Conservation (phyloP, 345 rosid species). For the Camelina laxa region DNA sequence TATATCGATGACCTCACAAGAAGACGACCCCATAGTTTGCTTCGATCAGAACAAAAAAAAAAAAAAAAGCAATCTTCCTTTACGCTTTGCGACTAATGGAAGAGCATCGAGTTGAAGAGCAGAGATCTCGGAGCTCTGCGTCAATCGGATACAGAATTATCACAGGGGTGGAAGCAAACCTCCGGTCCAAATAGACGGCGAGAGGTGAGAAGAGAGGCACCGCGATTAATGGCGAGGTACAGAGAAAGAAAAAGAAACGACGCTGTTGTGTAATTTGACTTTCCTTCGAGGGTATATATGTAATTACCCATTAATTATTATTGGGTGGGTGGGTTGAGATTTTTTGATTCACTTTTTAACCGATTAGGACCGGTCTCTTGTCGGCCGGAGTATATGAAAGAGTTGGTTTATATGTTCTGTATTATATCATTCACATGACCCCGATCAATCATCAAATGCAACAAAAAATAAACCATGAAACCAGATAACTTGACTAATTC, state of each 20-base stretch:
- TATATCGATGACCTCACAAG: slow-evolving; percentile 62
- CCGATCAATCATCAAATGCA: too few species aligned
- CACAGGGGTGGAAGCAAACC: slow-evolving; percentile 5
- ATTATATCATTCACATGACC: too few species aligned
- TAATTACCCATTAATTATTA: not conserved
- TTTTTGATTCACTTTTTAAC: not conserved
- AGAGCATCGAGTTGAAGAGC: slow-evolving; percentile 26
- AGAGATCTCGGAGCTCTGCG: slow-evolving; percentile 28
- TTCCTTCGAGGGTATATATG: slow-evolving; percentile 9
- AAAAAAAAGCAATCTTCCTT: slow-evolving; percentile 7
- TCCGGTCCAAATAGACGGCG: slow-evolving; percentile 24
- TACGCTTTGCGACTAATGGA: slow-evolving; percentile 29
- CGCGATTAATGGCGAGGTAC: slow-evolving; percentile 23
- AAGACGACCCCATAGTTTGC: slow-evolving; percentile 62
- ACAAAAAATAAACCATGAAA: too few species aligned
- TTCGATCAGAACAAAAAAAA: not conserved
- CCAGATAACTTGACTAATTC: too few species aligned
- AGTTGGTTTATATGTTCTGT: too few species aligned
- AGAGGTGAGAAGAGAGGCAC: slow-evolving; percentile 21
- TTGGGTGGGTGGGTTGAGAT: slow-evolving; percentile 34
- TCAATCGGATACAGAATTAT: slow-evolving; percentile 24
- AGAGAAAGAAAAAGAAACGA: not conserved
- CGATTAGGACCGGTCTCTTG: not conserved
- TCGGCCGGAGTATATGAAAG: not conserved
- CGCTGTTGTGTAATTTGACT: slow-evolving; percentile 38